phyloP scores from a whole-genome alignment of 257 asterid genomes.

The Solanum lycopersicoides region DNA sequence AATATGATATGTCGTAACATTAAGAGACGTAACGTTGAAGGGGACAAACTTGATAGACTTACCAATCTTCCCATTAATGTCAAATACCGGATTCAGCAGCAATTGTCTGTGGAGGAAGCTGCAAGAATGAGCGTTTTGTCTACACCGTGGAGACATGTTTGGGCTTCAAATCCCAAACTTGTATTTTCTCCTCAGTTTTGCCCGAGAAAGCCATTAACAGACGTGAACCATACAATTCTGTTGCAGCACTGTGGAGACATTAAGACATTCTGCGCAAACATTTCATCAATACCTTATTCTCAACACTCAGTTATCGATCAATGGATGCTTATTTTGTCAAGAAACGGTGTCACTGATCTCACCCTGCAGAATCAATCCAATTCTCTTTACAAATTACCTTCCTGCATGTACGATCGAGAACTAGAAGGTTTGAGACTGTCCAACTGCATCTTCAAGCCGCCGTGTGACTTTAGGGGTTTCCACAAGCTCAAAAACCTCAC shows the following conservation, averaged over 20 bases:
- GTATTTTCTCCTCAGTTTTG: background rate
- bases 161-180: background rate
- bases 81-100: background rate
- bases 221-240: background rate
- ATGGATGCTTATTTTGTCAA: background rate
- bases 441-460: background rate
- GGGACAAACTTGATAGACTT: background rate
- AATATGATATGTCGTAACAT: background rate
- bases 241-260: background rate
- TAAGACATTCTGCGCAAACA: background rate
- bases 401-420: too few species aligned
- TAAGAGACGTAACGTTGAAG: background rate
- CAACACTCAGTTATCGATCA: background rate
- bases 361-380: background rate
- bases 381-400: background rate
- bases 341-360: background rate
- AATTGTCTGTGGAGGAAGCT: background rate
- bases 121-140: background rate
- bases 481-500: background rate
- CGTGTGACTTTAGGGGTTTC: background rate
- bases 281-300: background rate
- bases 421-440: background rate
- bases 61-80: background rate
- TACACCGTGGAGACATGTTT: background rate
- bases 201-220: background rate